A percentile compares a stretch with the other conserved stretches of the same genome.
phyloP scores from a whole-genome alignment of 2,329 filamentous ascomycete species.

The Epichloe elymi region DNA sequence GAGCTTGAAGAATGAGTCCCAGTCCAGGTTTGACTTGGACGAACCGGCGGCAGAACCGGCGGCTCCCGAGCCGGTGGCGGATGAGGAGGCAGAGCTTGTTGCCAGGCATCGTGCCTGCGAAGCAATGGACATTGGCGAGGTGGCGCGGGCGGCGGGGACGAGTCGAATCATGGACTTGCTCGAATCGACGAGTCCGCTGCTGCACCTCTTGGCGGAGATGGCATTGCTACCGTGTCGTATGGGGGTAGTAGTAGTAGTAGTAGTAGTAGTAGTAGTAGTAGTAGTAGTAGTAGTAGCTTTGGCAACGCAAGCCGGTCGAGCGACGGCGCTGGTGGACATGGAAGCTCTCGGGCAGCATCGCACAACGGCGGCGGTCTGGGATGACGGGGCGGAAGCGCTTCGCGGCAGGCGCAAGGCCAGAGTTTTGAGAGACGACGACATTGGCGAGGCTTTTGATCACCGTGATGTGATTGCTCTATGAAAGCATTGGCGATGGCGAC shows the following conservation, averaged over 20 bases:
- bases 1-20: constrained; percentile 87
- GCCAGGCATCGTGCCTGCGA: constrained; percentile 9
- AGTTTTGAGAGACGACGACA: constrained; percentile 20
- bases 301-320: constrained; percentile 12
- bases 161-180: constrained; percentile 3
- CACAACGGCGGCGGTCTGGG: constrained; percentile 10
- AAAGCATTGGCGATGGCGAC: not conserved
- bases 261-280: constrained; percentile 6
- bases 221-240: constrained; percentile 5
- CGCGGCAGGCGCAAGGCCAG: constrained; percentile 20
- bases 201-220: not conserved
- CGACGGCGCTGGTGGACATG: constrained; percentile 13
- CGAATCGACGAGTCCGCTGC: not conserved
- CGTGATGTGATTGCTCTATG: not conserved
- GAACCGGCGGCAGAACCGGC: constrained; percentile 1
- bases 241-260: constrained; percentile 8
- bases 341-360: constrained; percentile 16
- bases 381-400: constrained; percentile 9
- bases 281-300: constrained; percentile 8
- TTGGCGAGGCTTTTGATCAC: constrained; percentile 5
- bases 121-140: constrained; percentile 1
- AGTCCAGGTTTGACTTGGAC: constrained; percentile 41
- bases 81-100: constrained; percentile 5
- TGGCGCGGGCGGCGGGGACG: not conserved
- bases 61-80: not conserved